These are phyloP conservation scores for Perkinsus olseni DNA, from an alignment of 169 alveolate species.

Conservation along the genomic window DNA sequence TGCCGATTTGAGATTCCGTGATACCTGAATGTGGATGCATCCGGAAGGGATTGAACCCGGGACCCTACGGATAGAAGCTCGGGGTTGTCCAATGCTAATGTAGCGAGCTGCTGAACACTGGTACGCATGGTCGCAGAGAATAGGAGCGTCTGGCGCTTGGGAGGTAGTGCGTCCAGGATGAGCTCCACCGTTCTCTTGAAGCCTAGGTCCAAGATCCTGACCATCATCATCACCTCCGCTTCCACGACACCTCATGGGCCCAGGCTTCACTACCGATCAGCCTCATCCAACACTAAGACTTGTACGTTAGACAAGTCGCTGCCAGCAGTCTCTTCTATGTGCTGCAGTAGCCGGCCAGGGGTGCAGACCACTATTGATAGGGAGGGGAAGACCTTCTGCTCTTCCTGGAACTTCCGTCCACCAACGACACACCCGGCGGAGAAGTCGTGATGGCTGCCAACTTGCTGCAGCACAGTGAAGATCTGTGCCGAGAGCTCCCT, in stretches of 20 bases:
- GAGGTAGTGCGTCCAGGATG: conserved; percentile 60
- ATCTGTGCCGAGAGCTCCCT: conserved; percentile 85
- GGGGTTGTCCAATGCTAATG: conserved; percentile 18
- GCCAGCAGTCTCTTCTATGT: conserved; percentile 80
- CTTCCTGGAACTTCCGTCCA: conserved; percentile 75
- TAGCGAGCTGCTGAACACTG: conserved; percentile 30
- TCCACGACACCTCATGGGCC: neutral
- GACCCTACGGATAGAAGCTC: conserved; percentile 28
- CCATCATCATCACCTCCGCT: conserved; percentile 1
- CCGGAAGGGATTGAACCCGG: conserved; percentile 42
- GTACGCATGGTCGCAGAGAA: conserved; percentile 82
- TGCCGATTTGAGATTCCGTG: conserved; percentile 28
- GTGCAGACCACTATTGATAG: conserved; percentile 79
- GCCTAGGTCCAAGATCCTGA: conserved; percentile 76
- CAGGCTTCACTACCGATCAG: conserved; percentile 76
- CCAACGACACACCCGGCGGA: conserved; percentile 85
- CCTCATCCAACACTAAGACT: conserved; percentile 80
- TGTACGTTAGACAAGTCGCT: conserved; percentile 69
- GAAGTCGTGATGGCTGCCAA: conserved; percentile 56
- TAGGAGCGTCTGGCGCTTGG: conserved; percentile 63
- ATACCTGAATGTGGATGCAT: conserved; percentile 39
- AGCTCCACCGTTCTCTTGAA: conserved; percentile 68
- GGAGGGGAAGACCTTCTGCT: conserved; percentile 60
- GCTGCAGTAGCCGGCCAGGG: conserved; percentile 91
- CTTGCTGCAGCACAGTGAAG: conserved; percentile 74